Base-by-base conservation (phyloP, 805 yeast genomes). In the Monosporozyma servazzii region DNA sequence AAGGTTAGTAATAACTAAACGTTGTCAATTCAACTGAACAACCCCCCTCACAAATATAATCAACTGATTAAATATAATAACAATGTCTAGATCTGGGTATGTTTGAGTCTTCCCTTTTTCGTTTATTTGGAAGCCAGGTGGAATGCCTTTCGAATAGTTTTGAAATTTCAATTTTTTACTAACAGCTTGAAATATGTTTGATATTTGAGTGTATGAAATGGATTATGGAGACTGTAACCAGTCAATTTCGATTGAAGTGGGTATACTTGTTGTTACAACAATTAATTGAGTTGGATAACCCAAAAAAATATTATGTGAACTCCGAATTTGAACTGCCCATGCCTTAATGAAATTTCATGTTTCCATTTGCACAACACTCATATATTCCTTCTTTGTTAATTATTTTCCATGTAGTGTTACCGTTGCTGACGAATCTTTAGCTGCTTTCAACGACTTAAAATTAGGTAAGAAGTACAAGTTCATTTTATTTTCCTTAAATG, bases 391-490 rank as follows among this genome's bases (percentile, higher is more conserved):
- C 42, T 15, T 39, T 39, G 18, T 39, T 10, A 18, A 17, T 39
- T 3, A n/a, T 8, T 18, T 39, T 20, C 20, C 25, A 39, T 25
- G 20, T 29, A 82, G 93, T 75, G 91, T 86, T 67, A 82, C 87
- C 58, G 87, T 86, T 64, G 82, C 86, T 63, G 93, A 91, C 71
- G 96, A 89, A 69, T 88, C 97, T 59, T 79, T 91, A 69, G 76
- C 81, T 61, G 96, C 97, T 53, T 93, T 90, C 84, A 88, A 91
- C 71, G 96, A 90, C 68, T 81, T 93, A 73, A 93, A 93, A 78
- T 80, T 91, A 68, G 96, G 96, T 62, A 88, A 87, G 75, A 86
- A 86, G 75, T 75, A 72, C 76, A 91, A 86, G 77, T 93, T 78
- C 69, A 76, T 93, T 64, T 79, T 93, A 63, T 93, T 77, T 72